Base-by-base conservation (phyloP, 2,329 filamentous ascomycete genomes). In the Cladophialophora chaetospira region DNA sequence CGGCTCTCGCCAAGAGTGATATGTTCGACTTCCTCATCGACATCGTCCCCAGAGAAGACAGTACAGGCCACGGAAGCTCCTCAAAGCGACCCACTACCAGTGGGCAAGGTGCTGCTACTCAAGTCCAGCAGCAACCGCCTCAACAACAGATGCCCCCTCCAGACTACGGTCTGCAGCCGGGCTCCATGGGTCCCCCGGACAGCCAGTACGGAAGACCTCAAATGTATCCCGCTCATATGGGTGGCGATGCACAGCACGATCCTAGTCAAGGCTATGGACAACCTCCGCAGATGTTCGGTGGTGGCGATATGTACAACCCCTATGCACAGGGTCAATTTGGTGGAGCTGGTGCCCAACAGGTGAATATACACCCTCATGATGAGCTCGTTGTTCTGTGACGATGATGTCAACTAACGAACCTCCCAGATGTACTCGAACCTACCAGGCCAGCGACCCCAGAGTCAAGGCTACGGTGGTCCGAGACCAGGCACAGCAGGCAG, bases 1-100 rank as follows among this genome's bases (percentile, higher is more conserved):
- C 91, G 9, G 94, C 94, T 11, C 81, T 99, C 21, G 89, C 91
- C 58, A 99, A 99, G 76, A 97, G 91, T 19, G 94, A 99, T 77
- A 99, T 99, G 94, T 99, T 99, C 73, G 94, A 99, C 77, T 99
- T 99, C 76, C 81, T 99, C 58, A 99, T 99, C 71, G 94, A 99
- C 71, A 99, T 99, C 61, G 94, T 99, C 4, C 94, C 94, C 3
- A 87, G 94, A 50, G 94, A 99, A 73, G 94, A 99, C 73, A 91
- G 93, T 31, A 83, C 89, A 8, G 86, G 88, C 19, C 91, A 92
- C 70, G 60, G 58, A 29, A 53, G 57, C 47, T 57, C 55, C 25
- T 80, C 86, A 5, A 80, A 75, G 46, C 76, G 77, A 64, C 69
- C 73, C 42, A 71, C 68, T 28, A 72, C 69, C 40, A 77, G 79